A percentile compares a stretch with the other conserved stretches of the same genome.
Evolutionary conservation across 2,329 filamentous ascomycete species (phyloP).

Genomic region (Claviceps cyperi): DNA sequence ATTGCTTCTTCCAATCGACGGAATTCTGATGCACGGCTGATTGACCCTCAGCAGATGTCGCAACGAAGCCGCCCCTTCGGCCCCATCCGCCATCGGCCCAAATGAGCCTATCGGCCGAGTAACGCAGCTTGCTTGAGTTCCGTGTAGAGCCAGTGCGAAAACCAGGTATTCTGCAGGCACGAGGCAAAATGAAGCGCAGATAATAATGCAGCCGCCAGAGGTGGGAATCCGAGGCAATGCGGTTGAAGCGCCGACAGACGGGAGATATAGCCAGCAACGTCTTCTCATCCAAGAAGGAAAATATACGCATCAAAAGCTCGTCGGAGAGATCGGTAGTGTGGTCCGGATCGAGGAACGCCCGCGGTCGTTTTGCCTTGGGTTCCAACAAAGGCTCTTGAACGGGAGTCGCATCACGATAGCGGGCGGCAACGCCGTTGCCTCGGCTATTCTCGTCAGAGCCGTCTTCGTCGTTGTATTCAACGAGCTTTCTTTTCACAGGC

Average conservation of each 20-base stretch:
- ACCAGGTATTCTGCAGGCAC: conserved; percentile 61
- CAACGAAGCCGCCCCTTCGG: conserved; percentile 20
- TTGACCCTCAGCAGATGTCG: neutral
- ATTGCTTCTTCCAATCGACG: conserved; percentile 77
- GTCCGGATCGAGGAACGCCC: conserved; percentile 28
- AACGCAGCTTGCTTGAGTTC: conserved; percentile 24
- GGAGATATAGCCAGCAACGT: conserved; percentile 48
- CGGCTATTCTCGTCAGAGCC: neutral
- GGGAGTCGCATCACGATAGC: neutral
- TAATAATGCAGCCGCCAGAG: conserved; percentile 89
- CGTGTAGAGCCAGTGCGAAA: conserved; percentile 27
- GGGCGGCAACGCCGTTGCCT: neutral
- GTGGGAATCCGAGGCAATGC: conserved; percentile 65
- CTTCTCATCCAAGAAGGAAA: conserved; percentile 58
- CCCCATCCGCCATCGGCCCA: conserved; percentile 29
- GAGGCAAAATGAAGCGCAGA: conserved; percentile 68
- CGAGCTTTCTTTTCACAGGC: conserved; percentile 13
- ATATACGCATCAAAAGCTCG: conserved; percentile 73
- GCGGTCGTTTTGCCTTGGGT: neutral
- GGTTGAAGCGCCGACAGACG: conserved; percentile 62
- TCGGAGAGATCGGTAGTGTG: conserved; percentile 63
- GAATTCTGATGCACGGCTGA: conserved; percentile 12
- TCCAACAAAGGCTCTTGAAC: neutral
- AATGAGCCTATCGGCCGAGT: conserved; percentile 27
- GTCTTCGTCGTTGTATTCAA: conserved; percentile 2